Evolutionary conservation across 2,329 filamentous ascomycete species (phyloP).

Genomic region (Fusarium kyushuense): DNA sequence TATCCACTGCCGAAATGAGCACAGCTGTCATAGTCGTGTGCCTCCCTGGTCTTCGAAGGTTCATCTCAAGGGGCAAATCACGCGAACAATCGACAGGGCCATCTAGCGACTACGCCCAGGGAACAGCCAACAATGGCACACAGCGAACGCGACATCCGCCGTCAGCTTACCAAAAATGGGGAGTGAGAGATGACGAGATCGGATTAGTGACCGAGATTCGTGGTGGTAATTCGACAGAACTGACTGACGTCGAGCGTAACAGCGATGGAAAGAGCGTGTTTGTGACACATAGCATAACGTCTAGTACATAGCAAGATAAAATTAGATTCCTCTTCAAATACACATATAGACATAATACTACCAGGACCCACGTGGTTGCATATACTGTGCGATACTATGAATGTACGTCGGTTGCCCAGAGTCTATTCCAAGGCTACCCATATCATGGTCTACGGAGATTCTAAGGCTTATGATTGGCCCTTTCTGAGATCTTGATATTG

Average conservation of each 20-base stretch:
- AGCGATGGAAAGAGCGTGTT: slow-evolving; percentile 2
- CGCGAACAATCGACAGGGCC: neutral
- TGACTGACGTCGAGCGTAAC: neutral
- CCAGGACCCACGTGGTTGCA: no score
- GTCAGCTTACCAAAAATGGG: slow-evolving; percentile 20
- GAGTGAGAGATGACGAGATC: slow-evolving; percentile 17
- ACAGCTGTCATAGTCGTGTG: slow-evolving; percentile 20
- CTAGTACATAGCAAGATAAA: neutral
- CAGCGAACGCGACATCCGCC: neutral
- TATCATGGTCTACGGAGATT: neutral
- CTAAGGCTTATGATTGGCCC: neutral
- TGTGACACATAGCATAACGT: neutral
- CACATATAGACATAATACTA: neutral
- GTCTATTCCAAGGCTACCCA: rapidly evolving
- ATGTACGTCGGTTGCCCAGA: neutral
- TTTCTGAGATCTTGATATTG: rapidly evolving
- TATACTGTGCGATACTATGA: rapidly evolving
- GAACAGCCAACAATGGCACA: neutral
- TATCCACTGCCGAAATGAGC: slow-evolving; percentile 17
- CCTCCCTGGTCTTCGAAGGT: slow-evolving; percentile 15
- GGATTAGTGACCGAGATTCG: slow-evolving; percentile 20
- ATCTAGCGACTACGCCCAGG: slow-evolving; percentile 7
- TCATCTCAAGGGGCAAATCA: slow-evolving; percentile 15
- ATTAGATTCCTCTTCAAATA: neutral
- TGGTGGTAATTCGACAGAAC: slow-evolving; percentile 3